These are phyloP conservation scores for Sedum album DNA, from an alignment of 164 flowering plant genomes.

Conservation along the genomic window DNA sequence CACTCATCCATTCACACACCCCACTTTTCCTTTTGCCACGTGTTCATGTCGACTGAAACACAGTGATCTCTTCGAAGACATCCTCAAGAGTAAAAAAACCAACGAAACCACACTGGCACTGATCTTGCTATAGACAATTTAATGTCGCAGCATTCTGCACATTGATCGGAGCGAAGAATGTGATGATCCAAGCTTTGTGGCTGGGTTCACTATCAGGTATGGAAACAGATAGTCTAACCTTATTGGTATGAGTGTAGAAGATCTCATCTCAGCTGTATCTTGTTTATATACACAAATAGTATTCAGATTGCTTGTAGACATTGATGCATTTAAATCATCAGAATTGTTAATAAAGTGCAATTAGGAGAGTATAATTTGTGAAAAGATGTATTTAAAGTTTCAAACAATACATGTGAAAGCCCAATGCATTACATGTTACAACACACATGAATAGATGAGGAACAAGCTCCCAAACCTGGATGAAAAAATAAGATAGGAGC, in stretches of 20 bases:
- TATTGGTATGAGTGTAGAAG: constrained; percentile 91
- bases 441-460: neutral
- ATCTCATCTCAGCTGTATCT: constrained; percentile 64
- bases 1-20: neutral
- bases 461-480: neutral
- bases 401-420: neutral
- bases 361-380: neutral
- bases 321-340: neutral
- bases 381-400: constrained; percentile 8
- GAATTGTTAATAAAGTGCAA: too few relatives aligned
- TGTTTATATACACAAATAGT: constrained; percentile 5
- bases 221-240: constrained; percentile 69
- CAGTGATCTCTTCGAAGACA: constrained; percentile 46
- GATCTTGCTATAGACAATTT: constrained; percentile 68
- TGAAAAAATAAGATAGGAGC: neutral
- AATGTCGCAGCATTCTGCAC: constrained; percentile 77
- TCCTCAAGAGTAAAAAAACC: constrained; percentile 63
- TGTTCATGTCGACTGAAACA: constrained; percentile 48
- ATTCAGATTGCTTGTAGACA: neutral
- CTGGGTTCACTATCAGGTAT: constrained; percentile 83
- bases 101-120: constrained; percentile 61
- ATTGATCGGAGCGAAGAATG: constrained; percentile 81
- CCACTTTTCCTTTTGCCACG: neutral
- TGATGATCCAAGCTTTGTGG: constrained; percentile 70
- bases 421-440: neutral